A percentile compares a stretch with the other conserved stretches of the same genome.
Conservation (phyloP, 768 basidiomycete genomes). For the Leccinum fibrillosum region DNA sequence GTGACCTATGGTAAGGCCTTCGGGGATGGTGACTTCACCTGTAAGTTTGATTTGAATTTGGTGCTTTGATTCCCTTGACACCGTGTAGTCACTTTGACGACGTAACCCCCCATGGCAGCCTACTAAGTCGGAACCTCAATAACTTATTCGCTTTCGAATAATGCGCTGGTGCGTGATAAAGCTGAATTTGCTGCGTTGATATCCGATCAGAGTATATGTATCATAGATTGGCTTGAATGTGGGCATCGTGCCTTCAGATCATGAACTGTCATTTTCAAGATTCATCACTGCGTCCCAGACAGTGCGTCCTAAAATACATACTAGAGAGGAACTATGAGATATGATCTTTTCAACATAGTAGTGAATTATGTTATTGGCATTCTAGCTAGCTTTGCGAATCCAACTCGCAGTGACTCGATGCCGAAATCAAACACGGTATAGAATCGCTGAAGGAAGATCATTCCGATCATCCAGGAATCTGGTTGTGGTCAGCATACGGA, state of each 20-base stretch:
- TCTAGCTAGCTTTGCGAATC: no score
- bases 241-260: neutral
- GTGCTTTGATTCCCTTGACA: neutral
- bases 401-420: no score
- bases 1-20: slow-evolving; percentile 11
- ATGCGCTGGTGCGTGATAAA: neutral
- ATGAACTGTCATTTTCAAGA: neutral
- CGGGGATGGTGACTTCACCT: slow-evolving; percentile 29
- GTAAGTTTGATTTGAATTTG: slow-evolving; percentile 10
- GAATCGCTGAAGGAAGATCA: no score
- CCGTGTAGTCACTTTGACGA: slow-evolving; percentile 7
- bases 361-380: no score
- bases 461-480: no score
- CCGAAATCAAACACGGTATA: no score
- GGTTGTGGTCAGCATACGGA: no score
- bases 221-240: neutral
- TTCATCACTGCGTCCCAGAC: neutral
- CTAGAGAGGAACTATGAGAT: no score
- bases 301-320: no score
- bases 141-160: neutral
- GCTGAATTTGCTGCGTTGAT: neutral
- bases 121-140: neutral
- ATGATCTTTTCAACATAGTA: no score
- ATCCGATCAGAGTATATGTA: neutral
- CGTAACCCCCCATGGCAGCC: neutral